Evolutionary conservation across 2,329 filamentous ascomycete genomes (phyloP).

Genomic region (Trichoderma gracile): DNA sequence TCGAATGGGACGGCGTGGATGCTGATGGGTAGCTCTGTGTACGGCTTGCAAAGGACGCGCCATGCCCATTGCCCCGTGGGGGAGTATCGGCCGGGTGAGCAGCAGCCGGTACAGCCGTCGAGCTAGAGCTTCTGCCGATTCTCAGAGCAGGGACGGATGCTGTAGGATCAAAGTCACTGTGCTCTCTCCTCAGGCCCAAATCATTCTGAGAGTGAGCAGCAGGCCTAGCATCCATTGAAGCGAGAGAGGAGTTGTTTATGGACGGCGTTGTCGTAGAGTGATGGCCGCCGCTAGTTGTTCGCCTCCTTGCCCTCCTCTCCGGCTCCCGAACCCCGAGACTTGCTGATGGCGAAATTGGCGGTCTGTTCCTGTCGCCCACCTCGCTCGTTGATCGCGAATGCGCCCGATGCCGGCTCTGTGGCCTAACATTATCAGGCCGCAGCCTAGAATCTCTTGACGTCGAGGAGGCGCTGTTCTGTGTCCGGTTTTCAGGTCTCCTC

Average conservation of each 20-base stretch:
- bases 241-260: slow-evolving; percentile 42
- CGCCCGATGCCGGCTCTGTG: slow-evolving; percentile 41
- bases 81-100: slow-evolving; percentile 32
- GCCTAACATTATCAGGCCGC: slow-evolving; percentile 33
- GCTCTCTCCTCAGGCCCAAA: slow-evolving; percentile 48
- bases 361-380: slow-evolving; percentile 53
- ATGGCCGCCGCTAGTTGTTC: slow-evolving; percentile 57
- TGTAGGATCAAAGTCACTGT: slow-evolving; percentile 44
- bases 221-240: slow-evolving; percentile 48
- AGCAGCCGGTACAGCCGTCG: slow-evolving; percentile 37
- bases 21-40: slow-evolving; percentile 33
- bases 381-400: slow-evolving; percentile 51
- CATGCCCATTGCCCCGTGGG: slow-evolving; percentile 27
- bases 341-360: slow-evolving; percentile 43
- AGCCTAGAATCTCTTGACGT: slow-evolving; percentile 36
- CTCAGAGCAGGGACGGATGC: slow-evolving; percentile 33
- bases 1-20: background rate
- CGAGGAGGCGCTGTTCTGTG: slow-evolving; percentile 41
- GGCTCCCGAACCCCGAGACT: slow-evolving; percentile 39
- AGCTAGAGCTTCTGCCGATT: slow-evolving; percentile 47
- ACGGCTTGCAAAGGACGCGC: slow-evolving; percentile 44
- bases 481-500: slow-evolving; percentile 46
- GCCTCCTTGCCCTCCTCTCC: slow-evolving; percentile 43
- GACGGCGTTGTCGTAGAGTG: slow-evolving; percentile 51
- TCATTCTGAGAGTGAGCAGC: slow-evolving; percentile 67